A percentile compares a stretch with the other conserved stretches of the same genome.
These are phyloP conservation scores for Solanum appendiculatum DNA, from an alignment of 257 asterid genomes.

Conservation along the genomic window DNA sequence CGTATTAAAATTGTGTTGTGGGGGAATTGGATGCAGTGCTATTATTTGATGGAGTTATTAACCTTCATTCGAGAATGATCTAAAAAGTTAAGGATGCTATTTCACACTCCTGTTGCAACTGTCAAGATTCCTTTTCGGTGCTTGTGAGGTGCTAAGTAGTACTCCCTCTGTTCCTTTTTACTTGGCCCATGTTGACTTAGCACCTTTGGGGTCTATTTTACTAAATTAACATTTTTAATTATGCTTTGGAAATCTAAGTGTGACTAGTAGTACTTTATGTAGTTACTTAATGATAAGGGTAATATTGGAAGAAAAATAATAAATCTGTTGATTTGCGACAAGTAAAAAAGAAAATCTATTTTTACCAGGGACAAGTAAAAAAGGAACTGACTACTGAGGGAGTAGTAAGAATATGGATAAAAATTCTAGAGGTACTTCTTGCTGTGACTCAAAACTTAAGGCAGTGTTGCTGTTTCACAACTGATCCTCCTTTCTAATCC, in stretches of 20 bases:
- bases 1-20: neutral
- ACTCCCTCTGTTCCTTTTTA: neutral
- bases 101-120: neutral
- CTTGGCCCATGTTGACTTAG: neutral
- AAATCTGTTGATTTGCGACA: neutral
- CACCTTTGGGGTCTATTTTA: neutral
- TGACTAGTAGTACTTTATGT: neutral
- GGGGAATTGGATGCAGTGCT: neutral
- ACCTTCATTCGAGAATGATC: neutral
- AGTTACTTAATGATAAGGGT: neutral
- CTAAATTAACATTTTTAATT: neutral
- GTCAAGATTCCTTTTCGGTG: neutral
- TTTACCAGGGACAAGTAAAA: neutral
- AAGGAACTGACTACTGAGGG: neutral
- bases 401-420: neutral
- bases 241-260: neutral
- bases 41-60: neutral
- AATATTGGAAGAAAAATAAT: neutral
- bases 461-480: neutral
- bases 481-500: neutral
- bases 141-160: neutral
- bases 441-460: neutral
- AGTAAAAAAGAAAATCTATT: neutral
- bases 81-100: neutral
- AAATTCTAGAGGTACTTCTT: neutral